Evolutionary conservation across 1,284 basidiomycete genomes (phyloP).

Genomic region (Nidula niveotomentosa): DNA sequence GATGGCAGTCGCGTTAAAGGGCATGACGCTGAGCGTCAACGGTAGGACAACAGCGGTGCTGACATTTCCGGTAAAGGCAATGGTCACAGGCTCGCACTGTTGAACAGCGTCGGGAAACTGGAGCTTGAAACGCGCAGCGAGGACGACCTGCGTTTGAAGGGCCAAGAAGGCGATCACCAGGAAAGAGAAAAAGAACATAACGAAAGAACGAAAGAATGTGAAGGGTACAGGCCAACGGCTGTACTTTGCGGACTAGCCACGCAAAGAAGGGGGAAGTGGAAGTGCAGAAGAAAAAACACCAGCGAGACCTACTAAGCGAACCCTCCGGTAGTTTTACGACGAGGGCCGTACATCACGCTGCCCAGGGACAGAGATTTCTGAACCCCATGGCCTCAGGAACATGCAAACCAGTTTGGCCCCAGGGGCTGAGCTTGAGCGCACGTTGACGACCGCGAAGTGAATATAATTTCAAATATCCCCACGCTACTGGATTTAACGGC

Average conservation of each 20-base stretch:
- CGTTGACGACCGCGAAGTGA: too few relatives aligned
- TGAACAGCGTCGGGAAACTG: constrained; percentile 42
- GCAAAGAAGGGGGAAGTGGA: constrained; percentile 11
- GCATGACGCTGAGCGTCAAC: constrained; percentile 50
- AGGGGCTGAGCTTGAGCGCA: too few relatives aligned
- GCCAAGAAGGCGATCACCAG: constrained; percentile 38
- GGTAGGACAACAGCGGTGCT: constrained; percentile 31
- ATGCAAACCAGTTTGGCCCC: too few relatives aligned
- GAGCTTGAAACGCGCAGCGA: constrained; percentile 42
- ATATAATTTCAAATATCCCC: too few relatives aligned
- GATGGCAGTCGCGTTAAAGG: constrained; percentile 49
- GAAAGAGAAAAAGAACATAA: constrained; percentile 27
- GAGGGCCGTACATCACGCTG: background rate
- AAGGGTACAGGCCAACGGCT: constrained; percentile 17
- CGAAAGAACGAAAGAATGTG: constrained; percentile 12
- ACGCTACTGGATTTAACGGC: too few relatives aligned
- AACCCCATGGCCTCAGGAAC: too few relatives aligned
- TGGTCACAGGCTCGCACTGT: constrained; percentile 53
- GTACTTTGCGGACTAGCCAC: constrained; percentile 24
- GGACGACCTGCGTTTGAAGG: constrained; percentile 46
- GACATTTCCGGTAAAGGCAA: constrained; percentile 40
- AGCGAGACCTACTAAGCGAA: background rate
- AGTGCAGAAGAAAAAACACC: constrained; percentile 9
- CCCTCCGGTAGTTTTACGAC: background rate
- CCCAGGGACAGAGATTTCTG: background rate